These are phyloP conservation scores for Allomyces macrogynus DNA, from an alignment of 192 early-diverging fungal species.

Conservation along the genomic window DNA sequence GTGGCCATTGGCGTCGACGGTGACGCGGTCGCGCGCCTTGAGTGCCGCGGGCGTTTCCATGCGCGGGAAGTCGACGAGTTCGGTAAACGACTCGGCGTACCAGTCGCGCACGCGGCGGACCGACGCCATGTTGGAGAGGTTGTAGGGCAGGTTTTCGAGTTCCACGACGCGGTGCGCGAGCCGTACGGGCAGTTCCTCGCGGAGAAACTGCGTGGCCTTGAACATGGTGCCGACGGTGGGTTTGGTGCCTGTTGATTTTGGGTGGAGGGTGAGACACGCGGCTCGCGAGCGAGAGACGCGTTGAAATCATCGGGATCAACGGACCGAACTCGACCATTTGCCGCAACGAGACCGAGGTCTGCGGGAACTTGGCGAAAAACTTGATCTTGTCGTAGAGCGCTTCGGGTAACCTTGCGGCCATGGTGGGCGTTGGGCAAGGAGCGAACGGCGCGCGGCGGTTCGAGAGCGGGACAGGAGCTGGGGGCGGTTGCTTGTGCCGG, in stretches of 20 bases:
- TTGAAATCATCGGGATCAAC: too few relatives aligned
- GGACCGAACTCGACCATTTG: conserved; percentile 93
- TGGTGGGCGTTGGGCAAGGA: too few relatives aligned
- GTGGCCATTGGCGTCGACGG: not conserved
- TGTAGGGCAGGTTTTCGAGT: conserved; percentile 70
- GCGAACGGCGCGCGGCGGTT: too few relatives aligned
- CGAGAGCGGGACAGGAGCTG: too few relatives aligned
- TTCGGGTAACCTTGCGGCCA: conserved; percentile 17
- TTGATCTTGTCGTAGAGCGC: conserved; percentile 49
- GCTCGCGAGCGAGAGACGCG: not conserved
- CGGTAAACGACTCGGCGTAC: conserved; percentile 83
- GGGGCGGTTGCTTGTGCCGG: too few relatives aligned
- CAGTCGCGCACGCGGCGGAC: conserved; percentile 79
- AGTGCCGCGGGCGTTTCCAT: not conserved
- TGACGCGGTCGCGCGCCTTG: not conserved
- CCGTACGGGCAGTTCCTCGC: conserved; percentile 78
- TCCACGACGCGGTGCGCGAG: conserved; percentile 86
- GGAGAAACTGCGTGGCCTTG: conserved; percentile 45
- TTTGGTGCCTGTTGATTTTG: conserved; percentile 19
- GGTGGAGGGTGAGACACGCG: not conserved
- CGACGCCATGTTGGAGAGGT: conserved; percentile 72
- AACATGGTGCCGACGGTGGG: conserved; percentile 53
- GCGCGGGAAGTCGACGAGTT: conserved; percentile 6
- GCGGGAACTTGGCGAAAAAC: conserved; percentile 63
- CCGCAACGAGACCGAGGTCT: conserved; percentile 77